These are phyloP conservation scores for Leccinum rimulosum DNA, from an alignment of 768 basidiomycete species.

Conservation along the genomic window DNA sequence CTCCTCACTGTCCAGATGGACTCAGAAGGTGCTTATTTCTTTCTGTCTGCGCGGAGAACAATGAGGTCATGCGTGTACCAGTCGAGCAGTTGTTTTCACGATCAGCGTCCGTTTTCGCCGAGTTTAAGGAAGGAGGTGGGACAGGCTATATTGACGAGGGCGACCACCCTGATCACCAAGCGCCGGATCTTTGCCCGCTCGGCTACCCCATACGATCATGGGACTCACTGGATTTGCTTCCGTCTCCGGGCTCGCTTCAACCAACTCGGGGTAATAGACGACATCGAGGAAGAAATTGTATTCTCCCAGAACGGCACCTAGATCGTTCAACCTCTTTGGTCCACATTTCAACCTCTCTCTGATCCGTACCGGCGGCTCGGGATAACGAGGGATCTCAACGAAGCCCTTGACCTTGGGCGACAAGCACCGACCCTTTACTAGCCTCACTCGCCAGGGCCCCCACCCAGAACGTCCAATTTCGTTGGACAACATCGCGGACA, in stretches of 20 bases:
- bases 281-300: not conserved
- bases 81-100: no score
- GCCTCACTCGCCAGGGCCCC: not conserved
- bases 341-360: not conserved
- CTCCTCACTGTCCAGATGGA: not conserved
- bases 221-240: not conserved
- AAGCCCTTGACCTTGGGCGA: not conserved
- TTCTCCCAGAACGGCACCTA: not conserved
- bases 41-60: not conserved
- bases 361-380: not conserved
- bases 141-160: not conserved
- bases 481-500: not conserved
- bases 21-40: not conserved
- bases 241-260: not conserved
- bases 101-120: no score
- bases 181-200: not conserved
- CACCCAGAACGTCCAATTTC: not conserved
- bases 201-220: not conserved
- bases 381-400: not conserved
- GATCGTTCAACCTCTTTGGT: not conserved
- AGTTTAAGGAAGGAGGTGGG: not conserved
- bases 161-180: not conserved
- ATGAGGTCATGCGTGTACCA: no score
- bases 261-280: not conserved
- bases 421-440: no score